Evolutionary conservation across 495 filamentous ascomycete genomes (phyloP).

Genomic region (Podospora didyma): DNA sequence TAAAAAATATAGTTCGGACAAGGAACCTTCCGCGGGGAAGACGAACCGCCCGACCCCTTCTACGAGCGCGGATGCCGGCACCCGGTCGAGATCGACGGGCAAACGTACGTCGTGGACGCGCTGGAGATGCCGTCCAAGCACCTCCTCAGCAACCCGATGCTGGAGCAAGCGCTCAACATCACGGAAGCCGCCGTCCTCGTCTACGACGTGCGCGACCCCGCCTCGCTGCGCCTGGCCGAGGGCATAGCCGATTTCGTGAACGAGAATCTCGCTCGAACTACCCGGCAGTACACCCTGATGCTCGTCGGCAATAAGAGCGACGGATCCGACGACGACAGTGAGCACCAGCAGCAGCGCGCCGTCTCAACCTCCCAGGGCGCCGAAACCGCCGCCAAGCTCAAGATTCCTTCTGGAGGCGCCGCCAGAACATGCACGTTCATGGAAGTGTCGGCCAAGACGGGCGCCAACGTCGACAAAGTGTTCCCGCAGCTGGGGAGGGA

Average conservation of each 20-base stretch:
- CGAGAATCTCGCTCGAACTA: constrained; percentile 14
- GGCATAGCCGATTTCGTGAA: constrained; percentile 29
- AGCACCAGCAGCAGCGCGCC: constrained; percentile 16
- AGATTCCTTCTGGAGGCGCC: constrained; percentile 5
- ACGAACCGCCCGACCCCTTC: constrained; percentile 21
- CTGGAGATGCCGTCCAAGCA: constrained; percentile 36
- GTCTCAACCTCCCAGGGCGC: constrained; percentile 27
- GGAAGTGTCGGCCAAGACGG: constrained; percentile 37
- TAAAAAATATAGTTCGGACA: too few species aligned
- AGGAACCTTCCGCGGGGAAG: constrained; percentile 20
- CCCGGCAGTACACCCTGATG: constrained; percentile 28
- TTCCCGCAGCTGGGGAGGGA: constrained; percentile 30
- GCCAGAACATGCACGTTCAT: constrained; percentile 15
- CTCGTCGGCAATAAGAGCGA: constrained; percentile 38
- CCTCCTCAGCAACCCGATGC: constrained; percentile 26
- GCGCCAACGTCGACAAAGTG: constrained; percentile 30
- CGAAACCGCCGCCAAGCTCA: constrained; percentile 19
- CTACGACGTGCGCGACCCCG: constrained; percentile 32
- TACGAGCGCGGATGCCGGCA: constrained; percentile 31
- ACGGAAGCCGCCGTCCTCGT: constrained; percentile 40
- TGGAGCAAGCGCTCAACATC: constrained; percentile 33
- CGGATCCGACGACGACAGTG: constrained; percentile 11
- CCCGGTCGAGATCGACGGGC: constrained; percentile 21
- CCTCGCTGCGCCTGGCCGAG: constrained; percentile 27
- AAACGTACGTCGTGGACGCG: constrained; percentile 32